Evolutionary conservation across 306 rosid genomes (phyloP), one percentile per base, ranked within the genome.

Genomic region (Gillenia trifoliata): DNA sequence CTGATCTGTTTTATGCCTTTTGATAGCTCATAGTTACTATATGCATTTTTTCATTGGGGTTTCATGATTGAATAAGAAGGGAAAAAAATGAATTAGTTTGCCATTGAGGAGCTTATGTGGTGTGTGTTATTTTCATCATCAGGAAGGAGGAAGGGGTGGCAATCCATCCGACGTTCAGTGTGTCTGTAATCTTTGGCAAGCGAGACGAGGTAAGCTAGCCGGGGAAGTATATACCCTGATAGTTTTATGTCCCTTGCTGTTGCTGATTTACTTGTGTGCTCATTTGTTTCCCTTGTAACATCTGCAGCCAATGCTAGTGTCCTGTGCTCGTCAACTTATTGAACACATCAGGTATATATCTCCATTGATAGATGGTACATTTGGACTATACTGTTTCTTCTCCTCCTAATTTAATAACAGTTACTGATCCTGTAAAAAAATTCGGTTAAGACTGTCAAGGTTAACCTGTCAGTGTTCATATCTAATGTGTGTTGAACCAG

Each of bases 131-230:
- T 80, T 47, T 73, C 64, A 72, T 74, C 66, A 45, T 47, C 88
- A 91, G 97, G 85, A 91, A 91, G 81, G 96, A 91, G 80, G 97
- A 91, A 85, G 97, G 94, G 76, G 83, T 87, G 80, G 74, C 96
- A 68, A 84, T 83, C 23, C 82, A 86, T 70, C 91, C 98, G 68
- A 94, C 96, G 4, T 93, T 88, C 88, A 86, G 82, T 0, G 97
- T 94, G 62, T 92, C 99, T 54, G 85, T 91, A 41, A 73, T 94
- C 74, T 92, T 92, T 77, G 99, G 99, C 63, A 94, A 94, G 87
- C 83, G 99, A 64, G 93, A 94, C 49, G 99, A 94, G 90, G 99
- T 92, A 79, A 80, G 83, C 26, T 60, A 45, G 75, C 63, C n/a
- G 43, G 25, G 68, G 49, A 20, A 55, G 5, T 30, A 20, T 61